Conservation (phyloP, 2,329 filamentous ascomycete species). For the Thielaviopsis punctulata region DNA sequence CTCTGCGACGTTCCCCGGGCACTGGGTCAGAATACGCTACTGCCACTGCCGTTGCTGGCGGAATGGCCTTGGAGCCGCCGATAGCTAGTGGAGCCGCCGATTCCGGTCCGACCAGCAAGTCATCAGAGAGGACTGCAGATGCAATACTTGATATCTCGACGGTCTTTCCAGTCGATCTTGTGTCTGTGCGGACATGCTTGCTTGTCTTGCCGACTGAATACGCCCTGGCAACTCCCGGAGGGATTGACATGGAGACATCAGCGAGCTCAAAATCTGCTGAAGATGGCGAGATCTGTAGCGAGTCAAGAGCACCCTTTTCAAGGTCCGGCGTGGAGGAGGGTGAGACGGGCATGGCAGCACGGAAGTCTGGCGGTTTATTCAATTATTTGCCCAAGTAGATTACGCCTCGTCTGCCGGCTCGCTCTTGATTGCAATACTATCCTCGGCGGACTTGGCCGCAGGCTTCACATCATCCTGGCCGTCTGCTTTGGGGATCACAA, state of each 20-base stretch:
- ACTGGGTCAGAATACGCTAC: neutral
- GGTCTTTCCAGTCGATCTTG: neutral
- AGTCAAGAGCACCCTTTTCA: neutral
- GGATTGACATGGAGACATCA: neutral
- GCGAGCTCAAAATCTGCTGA: neutral
- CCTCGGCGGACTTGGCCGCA: too few relatives aligned
- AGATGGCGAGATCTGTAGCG: neutral
- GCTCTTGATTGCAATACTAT: constrained; percentile 17
- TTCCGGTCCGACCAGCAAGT: neutral
- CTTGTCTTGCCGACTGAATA: neutral
- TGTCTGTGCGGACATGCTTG: neutral
- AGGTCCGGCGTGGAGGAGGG: neutral
- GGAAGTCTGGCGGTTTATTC: neutral
- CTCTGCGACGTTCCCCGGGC: neutral
- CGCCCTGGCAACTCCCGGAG: neutral
- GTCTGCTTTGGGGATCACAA: too few relatives aligned
- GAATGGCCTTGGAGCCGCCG: neutral
- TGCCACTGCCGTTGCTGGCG: neutral
- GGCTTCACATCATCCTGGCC: constrained; percentile 16
- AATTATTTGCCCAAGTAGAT: neutral
- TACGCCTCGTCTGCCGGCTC: constrained; percentile 25
- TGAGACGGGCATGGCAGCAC: neutral
- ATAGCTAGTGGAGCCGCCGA: neutral
- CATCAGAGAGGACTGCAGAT: neutral
- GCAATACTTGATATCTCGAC: neutral